Conservation (phyloP, 2,329 filamentous ascomycete genomes). For the Colletotrichum karsti region DNA sequence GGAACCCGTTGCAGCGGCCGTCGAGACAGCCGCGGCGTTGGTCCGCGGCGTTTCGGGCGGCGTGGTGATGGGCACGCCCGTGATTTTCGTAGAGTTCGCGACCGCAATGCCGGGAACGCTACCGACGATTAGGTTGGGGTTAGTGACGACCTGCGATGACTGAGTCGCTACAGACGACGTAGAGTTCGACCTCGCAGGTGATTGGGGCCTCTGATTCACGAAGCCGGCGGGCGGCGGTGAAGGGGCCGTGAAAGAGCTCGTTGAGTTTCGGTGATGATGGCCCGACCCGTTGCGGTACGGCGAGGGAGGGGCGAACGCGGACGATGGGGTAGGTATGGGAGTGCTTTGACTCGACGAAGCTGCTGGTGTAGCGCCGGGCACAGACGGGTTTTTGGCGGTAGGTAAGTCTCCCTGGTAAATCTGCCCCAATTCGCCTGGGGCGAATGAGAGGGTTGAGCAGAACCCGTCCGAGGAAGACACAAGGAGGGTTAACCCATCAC, state of each 20-base stretch:
- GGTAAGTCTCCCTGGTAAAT: slow-evolving; percentile 76
- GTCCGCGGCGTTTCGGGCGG: slow-evolving; percentile 85
- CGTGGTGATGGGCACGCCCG: slow-evolving; percentile 80
- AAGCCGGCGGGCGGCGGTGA: slow-evolving; percentile 68
- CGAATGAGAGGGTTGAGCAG: slow-evolving; percentile 90
- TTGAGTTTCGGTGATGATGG: slow-evolving; percentile 66
- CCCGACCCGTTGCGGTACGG: slow-evolving; percentile 58
- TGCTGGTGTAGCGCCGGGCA: slow-evolving; percentile 37
- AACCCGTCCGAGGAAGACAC: slow-evolving; percentile 99
- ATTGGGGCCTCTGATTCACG: slow-evolving; percentile 73
- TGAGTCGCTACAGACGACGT: slow-evolving; percentile 81
- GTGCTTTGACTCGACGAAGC: slow-evolving; percentile 69
- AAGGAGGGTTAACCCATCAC: slow-evolving; percentile 68
- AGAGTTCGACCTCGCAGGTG: slow-evolving; percentile 86
- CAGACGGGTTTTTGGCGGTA: slow-evolving; percentile 53
- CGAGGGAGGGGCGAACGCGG: slow-evolving; percentile 68
- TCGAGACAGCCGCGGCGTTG: slow-evolving; percentile 41
- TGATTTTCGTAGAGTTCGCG: slow-evolving; percentile 71
- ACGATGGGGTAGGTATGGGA: slow-evolving; percentile 75
- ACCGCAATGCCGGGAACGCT: slow-evolving; percentile 81
- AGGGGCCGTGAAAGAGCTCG: slow-evolving; percentile 65
- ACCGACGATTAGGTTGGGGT: slow-evolving; percentile 81
- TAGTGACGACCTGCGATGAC: slow-evolving; percentile 71
- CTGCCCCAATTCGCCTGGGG: slow-evolving; percentile 84
- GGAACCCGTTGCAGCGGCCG: slow-evolving; percentile 26